Conservation (phyloP, 129 eudicot genomes). For the Lactuca sativa region DNA sequence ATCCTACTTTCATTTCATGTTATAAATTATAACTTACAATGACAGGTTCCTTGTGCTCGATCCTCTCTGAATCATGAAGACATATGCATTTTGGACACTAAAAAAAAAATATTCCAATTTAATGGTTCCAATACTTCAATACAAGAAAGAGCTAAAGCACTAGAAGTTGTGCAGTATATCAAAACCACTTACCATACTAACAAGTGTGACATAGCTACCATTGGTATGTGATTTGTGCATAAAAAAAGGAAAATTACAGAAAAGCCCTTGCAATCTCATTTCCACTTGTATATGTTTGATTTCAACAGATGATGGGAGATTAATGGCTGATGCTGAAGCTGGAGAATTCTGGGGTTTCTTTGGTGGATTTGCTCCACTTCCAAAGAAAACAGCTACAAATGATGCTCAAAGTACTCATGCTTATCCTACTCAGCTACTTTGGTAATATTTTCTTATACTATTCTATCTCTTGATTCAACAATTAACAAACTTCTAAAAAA, state of each 20-base stretch:
- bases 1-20: too few relatives aligned
- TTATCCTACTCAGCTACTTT: conserved; percentile 49
- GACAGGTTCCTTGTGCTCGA: conserved; percentile 83
- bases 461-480: background rate
- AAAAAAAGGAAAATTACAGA: background rate
- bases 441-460: conserved; percentile 37
- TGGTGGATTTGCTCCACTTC: conserved; percentile 97
- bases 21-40: too few relatives aligned
- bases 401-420: conserved; percentile 40
- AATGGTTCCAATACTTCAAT: conserved; percentile 82
- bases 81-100: conserved; percentile 67
- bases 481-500: conserved; percentile 11
- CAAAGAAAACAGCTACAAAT: conserved; percentile 55
- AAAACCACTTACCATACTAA: conserved; percentile 81
- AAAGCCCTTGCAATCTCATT: too few relatives aligned
- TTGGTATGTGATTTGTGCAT: conserved; percentile 49
- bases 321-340: conserved; percentile 96
- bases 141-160: conserved; percentile 95
- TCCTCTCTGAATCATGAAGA: conserved; percentile 89
- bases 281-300: too few relatives aligned
- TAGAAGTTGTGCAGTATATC: conserved; percentile 87
- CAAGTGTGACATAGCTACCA: conserved; percentile 79
- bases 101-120: conserved; percentile 83
- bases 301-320: conserved; percentile 68
- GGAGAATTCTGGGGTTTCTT: conserved; percentile 95